A percentile compares a stretch with the other conserved stretches of the same genome.
Evolutionary conservation across 2,329 filamentous ascomycete species (phyloP).

Genomic region (Aspergillus latus): DNA sequence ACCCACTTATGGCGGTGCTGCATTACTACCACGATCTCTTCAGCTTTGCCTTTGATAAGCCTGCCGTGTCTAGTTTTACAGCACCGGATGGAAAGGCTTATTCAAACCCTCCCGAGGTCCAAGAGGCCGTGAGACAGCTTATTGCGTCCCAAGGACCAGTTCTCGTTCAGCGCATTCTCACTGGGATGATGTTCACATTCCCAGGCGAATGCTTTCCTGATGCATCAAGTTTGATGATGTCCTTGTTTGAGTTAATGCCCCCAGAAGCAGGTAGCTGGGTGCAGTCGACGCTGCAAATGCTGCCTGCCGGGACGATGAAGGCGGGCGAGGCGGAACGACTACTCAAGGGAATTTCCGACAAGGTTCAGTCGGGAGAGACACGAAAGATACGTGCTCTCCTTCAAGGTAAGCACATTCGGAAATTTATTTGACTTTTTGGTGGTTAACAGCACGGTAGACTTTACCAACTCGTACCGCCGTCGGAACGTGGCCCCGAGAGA

Average conservation of each 20-base stretch:
- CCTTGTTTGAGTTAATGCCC: slow-evolving; percentile 83
- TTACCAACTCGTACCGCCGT: slow-evolving; percentile 90
- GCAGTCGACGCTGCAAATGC: slow-evolving; percentile 74
- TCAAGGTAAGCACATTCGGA: slow-evolving; percentile 52
- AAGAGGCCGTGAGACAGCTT: slow-evolving; percentile 70
- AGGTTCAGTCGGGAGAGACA: slow-evolving; percentile 66
- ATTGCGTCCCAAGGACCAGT: slow-evolving; percentile 69
- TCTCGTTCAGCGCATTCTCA: slow-evolving; percentile 84
- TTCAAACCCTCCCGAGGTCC: slow-evolving; percentile 68
- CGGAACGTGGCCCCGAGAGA: slow-evolving; percentile 94
- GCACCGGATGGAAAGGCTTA: slow-evolving; percentile 60
- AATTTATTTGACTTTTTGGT: background rate
- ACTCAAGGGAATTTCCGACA: slow-evolving; percentile 76
- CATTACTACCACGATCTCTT: slow-evolving; percentile 92
- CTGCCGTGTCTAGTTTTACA: slow-evolving; percentile 57
- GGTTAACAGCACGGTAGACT: slow-evolving; percentile 59
- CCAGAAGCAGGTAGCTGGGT: slow-evolving; percentile 79
- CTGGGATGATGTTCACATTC: slow-evolving; percentile 99
- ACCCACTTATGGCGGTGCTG: slow-evolving; percentile 84
- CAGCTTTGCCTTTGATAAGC: slow-evolving; percentile 77
- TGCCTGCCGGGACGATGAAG: slow-evolving; percentile 79
- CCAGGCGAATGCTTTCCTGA: slow-evolving; percentile 94
- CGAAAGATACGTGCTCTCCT: slow-evolving; percentile 80
- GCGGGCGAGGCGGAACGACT: slow-evolving; percentile 77
- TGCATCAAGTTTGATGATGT: slow-evolving; percentile 86